These are phyloP conservation scores for Fraxinus latifolia DNA, from an alignment of 305 asterid species.

Conservation along the genomic window DNA sequence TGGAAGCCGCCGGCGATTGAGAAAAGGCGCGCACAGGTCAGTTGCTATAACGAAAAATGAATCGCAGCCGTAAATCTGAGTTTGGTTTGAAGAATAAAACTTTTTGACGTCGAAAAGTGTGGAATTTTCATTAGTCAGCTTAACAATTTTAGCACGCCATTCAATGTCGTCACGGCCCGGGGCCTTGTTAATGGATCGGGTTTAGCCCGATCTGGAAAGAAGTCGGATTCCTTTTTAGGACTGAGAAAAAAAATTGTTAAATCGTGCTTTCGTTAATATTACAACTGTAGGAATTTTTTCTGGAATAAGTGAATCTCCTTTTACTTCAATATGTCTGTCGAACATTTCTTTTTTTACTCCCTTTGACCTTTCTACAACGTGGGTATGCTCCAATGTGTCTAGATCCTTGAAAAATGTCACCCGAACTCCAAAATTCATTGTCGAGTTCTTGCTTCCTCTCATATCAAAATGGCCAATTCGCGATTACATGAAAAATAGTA, in stretches of 20 bases:
- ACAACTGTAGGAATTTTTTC: conserved; percentile 56
- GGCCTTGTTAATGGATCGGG: neutral
- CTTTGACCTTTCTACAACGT: conserved; percentile 24
- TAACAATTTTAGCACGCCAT: neutral
- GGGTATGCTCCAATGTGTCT: neutral
- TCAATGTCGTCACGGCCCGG: neutral
- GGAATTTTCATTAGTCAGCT: neutral
- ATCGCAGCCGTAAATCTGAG: neutral
- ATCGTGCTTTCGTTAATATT: conserved; percentile 13
- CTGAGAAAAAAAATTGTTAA: neutral
- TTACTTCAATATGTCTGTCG: conserved; percentile 61
- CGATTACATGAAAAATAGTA: neutral
- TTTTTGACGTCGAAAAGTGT: neutral
- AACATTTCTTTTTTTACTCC: conserved; percentile 48
- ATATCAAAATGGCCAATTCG: neutral
- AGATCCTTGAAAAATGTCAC: neutral
- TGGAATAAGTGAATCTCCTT: conserved; percentile 66
- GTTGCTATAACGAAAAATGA: neutral
- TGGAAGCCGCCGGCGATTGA: conserved; percentile 16
- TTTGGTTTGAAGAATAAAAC: conserved; percentile 17
- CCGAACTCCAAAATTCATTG: neutral
- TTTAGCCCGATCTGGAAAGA: conserved; percentile 11
- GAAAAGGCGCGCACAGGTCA: neutral
- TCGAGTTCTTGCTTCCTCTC: neutral
- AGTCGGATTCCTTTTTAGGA: neutral